Conservation (phyloP, 306 rosid genomes). For the Lablab purpureus region DNA sequence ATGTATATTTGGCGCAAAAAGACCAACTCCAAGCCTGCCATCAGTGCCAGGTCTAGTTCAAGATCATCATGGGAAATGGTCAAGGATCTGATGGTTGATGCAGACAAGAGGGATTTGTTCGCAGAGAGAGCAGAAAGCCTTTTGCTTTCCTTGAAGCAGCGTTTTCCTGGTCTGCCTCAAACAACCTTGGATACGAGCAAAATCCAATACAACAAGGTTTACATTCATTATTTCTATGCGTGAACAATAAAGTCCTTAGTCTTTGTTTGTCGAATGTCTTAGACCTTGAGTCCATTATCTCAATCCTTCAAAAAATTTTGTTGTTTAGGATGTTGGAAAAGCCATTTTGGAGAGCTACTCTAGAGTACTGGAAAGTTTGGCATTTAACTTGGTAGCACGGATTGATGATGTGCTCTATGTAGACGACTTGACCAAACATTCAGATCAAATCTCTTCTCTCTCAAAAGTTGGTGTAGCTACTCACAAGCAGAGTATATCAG, state of each 20-base stretch:
- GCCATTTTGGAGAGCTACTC: conserved; percentile 97
- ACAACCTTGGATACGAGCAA: conserved; percentile 89
- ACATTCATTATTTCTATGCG: not conserved
- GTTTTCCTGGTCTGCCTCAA: conserved; percentile 95
- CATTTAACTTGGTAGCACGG: conserved; percentile 83
- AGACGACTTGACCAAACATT: conserved; percentile 79
- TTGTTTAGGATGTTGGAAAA: conserved; percentile 84
- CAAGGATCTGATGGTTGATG: conserved; percentile 89
- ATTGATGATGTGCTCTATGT: conserved; percentile 91
- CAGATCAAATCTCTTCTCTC: conserved; percentile 66
- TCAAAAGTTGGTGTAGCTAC: conserved; percentile 74
- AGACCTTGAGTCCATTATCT: not conserved
- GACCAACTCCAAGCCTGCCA: conserved; percentile 62
- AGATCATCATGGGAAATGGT: conserved; percentile 98
- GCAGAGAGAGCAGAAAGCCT: conserved; percentile 94
- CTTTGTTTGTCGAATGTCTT: conserved; percentile 9
- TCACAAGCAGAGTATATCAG: conserved; percentile 63
- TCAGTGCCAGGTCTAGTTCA: conserved; percentile 59
- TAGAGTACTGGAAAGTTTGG: conserved; percentile 88
- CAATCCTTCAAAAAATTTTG: conserved; percentile 29
- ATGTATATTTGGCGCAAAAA: conserved; percentile 76
- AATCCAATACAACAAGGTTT: conserved; percentile 94
- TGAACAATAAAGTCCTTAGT: not conserved
- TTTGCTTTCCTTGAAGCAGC: conserved; percentile 80
- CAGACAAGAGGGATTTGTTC: conserved; percentile 84